These are phyloP conservation scores for Fusarium napiforme DNA, from an alignment of 2,329 filamentous ascomycete genomes.

Conservation along the genomic window DNA sequence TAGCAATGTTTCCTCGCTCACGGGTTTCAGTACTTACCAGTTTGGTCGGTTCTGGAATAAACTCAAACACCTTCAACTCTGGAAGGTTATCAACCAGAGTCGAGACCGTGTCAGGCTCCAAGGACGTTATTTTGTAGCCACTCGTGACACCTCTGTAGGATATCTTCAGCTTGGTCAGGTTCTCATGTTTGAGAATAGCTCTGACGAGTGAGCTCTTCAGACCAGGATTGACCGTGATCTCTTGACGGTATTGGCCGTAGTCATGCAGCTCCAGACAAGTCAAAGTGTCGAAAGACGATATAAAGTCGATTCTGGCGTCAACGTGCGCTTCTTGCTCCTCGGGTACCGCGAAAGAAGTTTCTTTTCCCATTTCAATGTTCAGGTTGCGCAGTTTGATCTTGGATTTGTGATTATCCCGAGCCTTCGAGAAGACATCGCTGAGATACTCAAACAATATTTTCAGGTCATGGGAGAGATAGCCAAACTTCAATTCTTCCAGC, in stretches of 20 bases:
- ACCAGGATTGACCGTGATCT: neutral
- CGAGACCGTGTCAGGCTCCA: conserved; percentile 14
- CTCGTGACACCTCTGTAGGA: neutral
- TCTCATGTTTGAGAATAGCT: conserved; percentile 32
- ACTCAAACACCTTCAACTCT: conserved; percentile 11
- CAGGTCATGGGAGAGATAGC: neutral
- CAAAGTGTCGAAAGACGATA: conserved; percentile 33
- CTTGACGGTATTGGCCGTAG: neutral
- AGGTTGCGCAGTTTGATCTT: conserved; percentile 10
- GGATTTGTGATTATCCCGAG: neutral
- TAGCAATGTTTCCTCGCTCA: neutral
- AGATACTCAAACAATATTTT: conserved; percentile 6
- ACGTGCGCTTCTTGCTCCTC: neutral
- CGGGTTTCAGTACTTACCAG: neutral
- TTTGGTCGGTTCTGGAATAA: conserved; percentile 3
- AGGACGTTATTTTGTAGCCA: conserved; percentile 4
- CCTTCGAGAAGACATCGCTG: neutral
- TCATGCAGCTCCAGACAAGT: conserved; percentile 6
- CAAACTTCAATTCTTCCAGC: conserved; percentile 9
- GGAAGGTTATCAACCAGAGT: conserved; percentile 24
- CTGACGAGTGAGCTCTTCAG: conserved; percentile 10
- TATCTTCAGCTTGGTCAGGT: conserved; percentile 20
- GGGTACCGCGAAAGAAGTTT: neutral
- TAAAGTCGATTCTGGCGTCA: conserved; percentile 1
- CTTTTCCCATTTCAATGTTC: neutral